phyloP scores from a whole-genome alignment of 2,329 filamentous ascomycete species.

The Cryphonectria naterciae region DNA sequence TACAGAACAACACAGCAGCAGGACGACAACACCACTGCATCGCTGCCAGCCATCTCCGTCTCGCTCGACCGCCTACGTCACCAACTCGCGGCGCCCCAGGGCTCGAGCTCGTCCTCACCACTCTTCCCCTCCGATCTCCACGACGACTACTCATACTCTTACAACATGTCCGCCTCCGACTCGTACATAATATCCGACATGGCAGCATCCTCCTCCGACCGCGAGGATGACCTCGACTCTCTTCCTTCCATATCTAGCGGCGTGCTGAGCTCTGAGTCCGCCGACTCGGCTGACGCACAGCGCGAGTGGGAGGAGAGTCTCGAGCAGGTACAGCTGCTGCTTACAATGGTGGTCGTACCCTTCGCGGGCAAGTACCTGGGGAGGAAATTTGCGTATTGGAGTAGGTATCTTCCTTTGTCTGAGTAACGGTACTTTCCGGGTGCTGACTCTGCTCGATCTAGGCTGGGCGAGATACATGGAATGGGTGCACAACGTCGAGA shows the following conservation, averaged over 20 bases:
- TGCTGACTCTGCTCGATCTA: slow-evolving; percentile 42
- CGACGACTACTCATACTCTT: neutral
- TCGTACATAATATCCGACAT: slow-evolving; percentile 57
- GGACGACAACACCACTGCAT: neutral
- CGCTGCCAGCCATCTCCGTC: slow-evolving; percentile 10
- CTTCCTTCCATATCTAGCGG: slow-evolving; percentile 64
- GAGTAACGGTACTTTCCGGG: slow-evolving; percentile 18
- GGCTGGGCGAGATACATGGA: slow-evolving; percentile 94
- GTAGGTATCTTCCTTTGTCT: slow-evolving; percentile 56
- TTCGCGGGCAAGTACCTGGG: slow-evolving; percentile 95
- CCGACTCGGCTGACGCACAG: slow-evolving; percentile 78
- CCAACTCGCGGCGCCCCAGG: neutral
- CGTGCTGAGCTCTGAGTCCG: slow-evolving; percentile 50
- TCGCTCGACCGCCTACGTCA: slow-evolving; percentile 11
- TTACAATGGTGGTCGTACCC: slow-evolving; percentile 93
- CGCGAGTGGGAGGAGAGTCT: slow-evolving; percentile 93
- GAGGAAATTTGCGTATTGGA: slow-evolving; percentile 94
- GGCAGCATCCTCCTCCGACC: slow-evolving; percentile 46
- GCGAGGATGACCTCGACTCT: slow-evolving; percentile 65
- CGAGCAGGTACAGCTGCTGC: slow-evolving; percentile 87
- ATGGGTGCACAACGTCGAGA: slow-evolving; percentile 84
- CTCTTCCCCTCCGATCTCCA: neutral
- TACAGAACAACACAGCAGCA: slow-evolving; percentile 11
- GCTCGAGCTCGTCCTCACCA: neutral
- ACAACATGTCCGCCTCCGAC: slow-evolving; percentile 42